Conservation (phyloP, 352 stramenopile genomes). For the Pythium dissimile region DNA sequence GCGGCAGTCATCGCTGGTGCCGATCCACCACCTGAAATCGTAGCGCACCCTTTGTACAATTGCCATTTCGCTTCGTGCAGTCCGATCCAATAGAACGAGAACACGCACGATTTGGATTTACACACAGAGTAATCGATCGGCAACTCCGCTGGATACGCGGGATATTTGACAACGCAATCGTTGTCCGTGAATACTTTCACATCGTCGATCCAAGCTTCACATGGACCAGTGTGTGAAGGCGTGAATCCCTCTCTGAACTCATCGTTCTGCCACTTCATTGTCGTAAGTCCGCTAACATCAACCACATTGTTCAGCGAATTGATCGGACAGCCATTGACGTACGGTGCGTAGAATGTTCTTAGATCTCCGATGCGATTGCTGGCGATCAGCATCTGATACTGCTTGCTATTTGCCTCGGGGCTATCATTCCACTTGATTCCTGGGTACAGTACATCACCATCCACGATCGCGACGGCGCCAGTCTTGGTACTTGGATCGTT, state of each 20-base stretch:
- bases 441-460: too few relatives aligned
- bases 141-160: constrained; percentile 31
- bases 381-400: constrained; percentile 19
- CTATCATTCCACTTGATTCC: constrained; percentile 60
- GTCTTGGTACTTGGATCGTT: too few relatives aligned
- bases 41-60: constrained; percentile 29
- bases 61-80: constrained; percentile 31
- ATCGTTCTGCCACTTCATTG: constrained; percentile 34
- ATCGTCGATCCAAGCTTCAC: constrained; percentile 25
- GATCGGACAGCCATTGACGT: constrained; percentile 9
- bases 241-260: constrained; percentile 45
- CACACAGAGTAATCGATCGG: constrained; percentile 14
- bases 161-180: constrained; percentile 37
- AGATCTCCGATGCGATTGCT: constrained; percentile 15
- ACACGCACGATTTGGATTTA: constrained; percentile 17
- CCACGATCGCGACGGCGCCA: too few relatives aligned
- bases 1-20: too few relatives aligned
- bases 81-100: constrained; percentile 32
- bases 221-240: constrained; percentile 21
- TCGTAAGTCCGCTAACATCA: constrained; percentile 21
- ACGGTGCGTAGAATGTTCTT: constrained; percentile 21
- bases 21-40: too few relatives aligned
- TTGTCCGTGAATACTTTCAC: constrained; percentile 18
- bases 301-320: constrained; percentile 15
- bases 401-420: constrained; percentile 35